Evolutionary conservation across 1,284 basidiomycete species (phyloP), one percentile per base, ranked within the genome.

Genomic region (Paramarasmius palmivorus): DNA sequence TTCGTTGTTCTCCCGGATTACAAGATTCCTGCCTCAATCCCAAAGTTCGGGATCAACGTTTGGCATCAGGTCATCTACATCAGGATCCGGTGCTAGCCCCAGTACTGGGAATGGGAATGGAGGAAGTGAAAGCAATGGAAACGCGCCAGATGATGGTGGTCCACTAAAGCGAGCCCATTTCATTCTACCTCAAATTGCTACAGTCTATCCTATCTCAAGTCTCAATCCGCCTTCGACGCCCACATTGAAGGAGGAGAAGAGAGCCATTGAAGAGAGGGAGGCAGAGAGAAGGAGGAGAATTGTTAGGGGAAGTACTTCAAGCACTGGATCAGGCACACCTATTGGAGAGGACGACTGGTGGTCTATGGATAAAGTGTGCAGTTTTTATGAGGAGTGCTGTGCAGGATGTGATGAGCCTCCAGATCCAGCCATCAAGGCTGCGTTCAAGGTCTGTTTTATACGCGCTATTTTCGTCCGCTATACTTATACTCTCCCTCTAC

Each of bases 171-270:
- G 90, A 50, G 92, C 91, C 0, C 90, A 94, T 61, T 95, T 93
- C 65, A 89, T 93, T 59, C 74, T 95, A 2, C 91, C 90, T 0
- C 82, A 88, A 62, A 82, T 94, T 63, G 84, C 83, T 32, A 92
- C 87, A 22, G 84, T 93, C 23, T 96, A 95, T 66, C 92, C 91
- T 0, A 95, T 95, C 65, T 89, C 87, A 35, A 83, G 88, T 2
- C 63, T 83, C 15, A 89, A 88, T 50, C 91, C 92, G 17, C 92
- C 92, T 2, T 90, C 83, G 48, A 90, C 82, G 5, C 83, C 86
- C 0, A 80, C 78, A 5, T 75, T 92, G 50, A 84, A 88, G 70
- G 84, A 91, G 54, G 85, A 89, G 72, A 88, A 89, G 68, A 81
- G 76, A 58, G 78, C 77, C 32, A 84, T 83, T 46, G 92, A 84